Conservation (phyloP, 1,284 basidiomycete species). For the Exsudoporus floridanus region DNA sequence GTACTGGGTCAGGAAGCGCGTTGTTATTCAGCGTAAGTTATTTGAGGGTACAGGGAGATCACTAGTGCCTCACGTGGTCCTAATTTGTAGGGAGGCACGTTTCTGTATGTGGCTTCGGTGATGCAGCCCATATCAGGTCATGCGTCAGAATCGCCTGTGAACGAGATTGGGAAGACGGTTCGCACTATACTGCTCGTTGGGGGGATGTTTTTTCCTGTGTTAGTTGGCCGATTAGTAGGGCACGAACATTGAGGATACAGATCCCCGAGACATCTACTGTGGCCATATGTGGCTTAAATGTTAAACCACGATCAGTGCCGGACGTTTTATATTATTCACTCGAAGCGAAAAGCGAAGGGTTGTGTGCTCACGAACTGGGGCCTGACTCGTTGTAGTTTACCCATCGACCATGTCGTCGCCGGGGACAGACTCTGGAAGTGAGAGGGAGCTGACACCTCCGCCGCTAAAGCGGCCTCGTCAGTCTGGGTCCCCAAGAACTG, state of each 20-base stretch:
- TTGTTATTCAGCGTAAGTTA: slow-evolving; percentile 74
- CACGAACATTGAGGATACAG: slow-evolving; percentile 42
- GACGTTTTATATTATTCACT: neutral
- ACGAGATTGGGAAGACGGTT: slow-evolving; percentile 47
- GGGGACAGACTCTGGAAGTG: slow-evolving; percentile 36
- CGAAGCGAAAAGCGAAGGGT: slow-evolving; percentile 8
- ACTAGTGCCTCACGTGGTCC: slow-evolving; percentile 7
- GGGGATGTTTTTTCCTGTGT: slow-evolving; percentile 73
- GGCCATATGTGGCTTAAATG: too few species aligned
- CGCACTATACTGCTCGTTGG: slow-evolving; percentile 56
- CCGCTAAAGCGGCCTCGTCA: slow-evolving; percentile 31
- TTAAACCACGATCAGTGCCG: neutral
- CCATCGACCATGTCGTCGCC: slow-evolving; percentile 31
- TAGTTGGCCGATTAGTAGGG: slow-evolving; percentile 49
- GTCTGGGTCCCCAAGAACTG: slow-evolving; percentile 21
- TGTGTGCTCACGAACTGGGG: neutral
- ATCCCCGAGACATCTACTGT: too few species aligned
- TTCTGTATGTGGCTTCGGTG: slow-evolving; percentile 92
- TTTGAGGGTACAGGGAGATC: neutral
- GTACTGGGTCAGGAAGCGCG: slow-evolving; percentile 69
- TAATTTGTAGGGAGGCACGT: slow-evolving; percentile 77
- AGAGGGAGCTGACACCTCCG: slow-evolving; percentile 26
- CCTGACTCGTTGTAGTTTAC: slow-evolving; percentile 9
- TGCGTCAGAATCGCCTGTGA: slow-evolving; percentile 35
- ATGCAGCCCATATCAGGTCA: slow-evolving; percentile 69